Evolutionary conservation across 2,329 filamentous ascomycete genomes (phyloP), one percentile per base, ranked within the genome.

Genomic region (Pestalotiopsis sp.): DNA sequence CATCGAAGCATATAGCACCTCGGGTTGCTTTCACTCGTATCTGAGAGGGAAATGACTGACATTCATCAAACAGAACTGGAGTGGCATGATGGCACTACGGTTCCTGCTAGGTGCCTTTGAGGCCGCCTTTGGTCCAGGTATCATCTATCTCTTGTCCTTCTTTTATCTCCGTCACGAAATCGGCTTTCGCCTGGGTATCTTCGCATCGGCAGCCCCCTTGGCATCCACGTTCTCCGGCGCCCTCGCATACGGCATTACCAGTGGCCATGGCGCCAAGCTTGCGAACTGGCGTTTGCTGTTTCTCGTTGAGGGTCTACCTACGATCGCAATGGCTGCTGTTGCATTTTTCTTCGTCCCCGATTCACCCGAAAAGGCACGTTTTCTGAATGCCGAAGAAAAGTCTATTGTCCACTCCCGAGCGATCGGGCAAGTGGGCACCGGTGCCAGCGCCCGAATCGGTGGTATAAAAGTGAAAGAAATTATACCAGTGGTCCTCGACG

Each of bases 161-260:
- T 88, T 86, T 84, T 88, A 88, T 72, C 81, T 82, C 5, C 80
- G 81, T 12, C 82, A 83, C 4, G 86, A 88, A 74, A 78, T 84
- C 3, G 84, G 83, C 1, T 70, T 71, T 77, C 86, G 41, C 78
- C 84, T 74, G 1, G 71, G 71, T n/a, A 72, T 73, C 6, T 85
- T 92, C 61, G 84, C 86, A 74, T 85, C 91, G 31, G 72, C 70
- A 12, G 68, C 72, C 13, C 71, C 72, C 36, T 69, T 75, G 11
- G 71, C 72, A 2, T 72, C 72, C 0, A 71, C 72, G 3, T 74
- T 74, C 45, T 69, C 72, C 11, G 73, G 73, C 5, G 69, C 73
- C 7, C 66, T 74, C 11, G 70, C 73, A 0, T 73, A 71, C 23
- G 73, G 71, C 0, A 70, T 75, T 31, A 70, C 69, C 12, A 67